phyloP scores from a whole-genome alignment of 169 alveolate species.

The Babesia gibsoni region DNA sequence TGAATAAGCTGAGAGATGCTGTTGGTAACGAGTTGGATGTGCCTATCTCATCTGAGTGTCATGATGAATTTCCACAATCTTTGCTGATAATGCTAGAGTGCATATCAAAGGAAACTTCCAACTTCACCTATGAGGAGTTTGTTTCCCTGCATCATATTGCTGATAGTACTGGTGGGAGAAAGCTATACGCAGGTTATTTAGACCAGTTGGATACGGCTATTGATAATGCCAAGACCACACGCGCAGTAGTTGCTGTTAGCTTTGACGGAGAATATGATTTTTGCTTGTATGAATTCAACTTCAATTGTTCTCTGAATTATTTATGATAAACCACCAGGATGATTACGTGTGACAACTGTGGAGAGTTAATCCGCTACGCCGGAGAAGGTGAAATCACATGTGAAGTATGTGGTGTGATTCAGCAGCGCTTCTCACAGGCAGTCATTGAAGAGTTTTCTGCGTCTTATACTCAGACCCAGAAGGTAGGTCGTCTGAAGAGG shows the following conservation, averaged over 20 bases:
- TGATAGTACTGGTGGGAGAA: not conserved
- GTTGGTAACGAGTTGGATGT: no score
- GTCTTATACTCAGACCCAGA: conserved; percentile 43
- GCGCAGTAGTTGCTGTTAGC: not conserved
- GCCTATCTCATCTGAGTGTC: no score
- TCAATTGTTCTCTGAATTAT: conserved; percentile 10
- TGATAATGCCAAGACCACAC: not conserved
- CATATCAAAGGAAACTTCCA: not conserved
- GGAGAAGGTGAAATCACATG: conserved; percentile 44
- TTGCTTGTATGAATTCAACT: conserved; percentile 20
- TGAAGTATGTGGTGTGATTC: conserved; percentile 53
- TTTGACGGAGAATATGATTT: not conserved
- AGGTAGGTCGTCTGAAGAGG: conserved; percentile 12
- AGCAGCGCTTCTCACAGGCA: conserved; percentile 38
- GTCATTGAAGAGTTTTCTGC: conserved; percentile 38
- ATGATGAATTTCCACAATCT: no score
- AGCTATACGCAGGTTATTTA: not conserved
- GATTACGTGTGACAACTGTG: conserved; percentile 51
- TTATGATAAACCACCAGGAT: not conserved
- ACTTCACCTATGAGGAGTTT: not conserved
- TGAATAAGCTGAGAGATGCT: no score
- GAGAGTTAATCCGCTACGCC: not conserved
- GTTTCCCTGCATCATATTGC: not conserved
- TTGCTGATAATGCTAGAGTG: not conserved
- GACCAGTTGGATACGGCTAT: not conserved